phyloP scores from a whole-genome alignment of 768 basidiomycete species.

The Trametes maxima region DNA sequence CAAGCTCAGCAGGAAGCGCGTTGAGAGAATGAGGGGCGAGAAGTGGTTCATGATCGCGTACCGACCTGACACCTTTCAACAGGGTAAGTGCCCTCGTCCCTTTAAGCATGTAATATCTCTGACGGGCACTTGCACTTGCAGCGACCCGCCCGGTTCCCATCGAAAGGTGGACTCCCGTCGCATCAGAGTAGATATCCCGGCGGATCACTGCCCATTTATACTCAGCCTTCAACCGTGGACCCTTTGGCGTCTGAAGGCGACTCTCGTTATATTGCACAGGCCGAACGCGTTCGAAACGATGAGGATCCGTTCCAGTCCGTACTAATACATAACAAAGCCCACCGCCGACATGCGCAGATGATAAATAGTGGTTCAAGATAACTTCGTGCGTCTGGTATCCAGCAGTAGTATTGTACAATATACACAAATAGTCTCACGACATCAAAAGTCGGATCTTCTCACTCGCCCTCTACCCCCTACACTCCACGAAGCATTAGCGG shows the following conservation, averaged over 20 bases:
- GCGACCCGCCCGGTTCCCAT: slow-evolving; percentile 3
- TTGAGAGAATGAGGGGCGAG: slow-evolving; percentile 17
- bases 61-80: slow-evolving; percentile 2
- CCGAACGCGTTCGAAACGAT: too few relatives aligned
- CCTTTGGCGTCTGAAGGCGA: too few relatives aligned
- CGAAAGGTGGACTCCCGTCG: not conserved
- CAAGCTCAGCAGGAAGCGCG: slow-evolving; percentile 23
- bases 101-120: not conserved
- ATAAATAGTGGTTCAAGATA: too few relatives aligned
- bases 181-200: not conserved
- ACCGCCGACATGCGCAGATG: too few relatives aligned
- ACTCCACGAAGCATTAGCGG: not conserved
- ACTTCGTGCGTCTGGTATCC: slow-evolving; percentile 11
- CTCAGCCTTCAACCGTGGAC: too few relatives aligned
- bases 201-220: too few relatives aligned
- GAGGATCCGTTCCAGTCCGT: too few relatives aligned
- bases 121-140: not conserved
- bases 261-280: too few relatives aligned
- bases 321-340: too few relatives aligned
- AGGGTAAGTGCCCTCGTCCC: not conserved
- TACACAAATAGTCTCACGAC: not conserved
- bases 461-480: not conserved
- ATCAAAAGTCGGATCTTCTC: not conserved
- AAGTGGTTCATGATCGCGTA: slow-evolving; percentile 14
- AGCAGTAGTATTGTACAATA: slow-evolving; percentile 21